A percentile compares a stretch with the other conserved stretches of the same genome.
These are phyloP conservation scores for Bullera alba DNA, from an alignment of 768 basidiomycete genomes.

Conservation along the genomic window DNA sequence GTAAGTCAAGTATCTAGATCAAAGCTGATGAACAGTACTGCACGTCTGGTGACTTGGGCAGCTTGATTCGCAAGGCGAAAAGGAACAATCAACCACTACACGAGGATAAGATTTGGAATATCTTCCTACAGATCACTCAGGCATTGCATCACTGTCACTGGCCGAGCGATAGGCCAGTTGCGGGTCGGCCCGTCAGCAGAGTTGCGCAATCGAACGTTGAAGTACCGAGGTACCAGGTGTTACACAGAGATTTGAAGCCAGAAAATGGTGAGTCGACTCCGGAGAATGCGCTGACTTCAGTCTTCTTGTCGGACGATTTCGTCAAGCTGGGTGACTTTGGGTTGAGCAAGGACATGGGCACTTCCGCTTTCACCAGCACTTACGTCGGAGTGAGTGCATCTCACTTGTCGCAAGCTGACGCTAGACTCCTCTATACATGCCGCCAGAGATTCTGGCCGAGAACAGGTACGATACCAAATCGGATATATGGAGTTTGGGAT, in stretches of 20 bases:
- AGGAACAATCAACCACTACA: constrained; percentile 59
- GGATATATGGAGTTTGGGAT: constrained; percentile 97
- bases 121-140: constrained; percentile 84
- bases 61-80: constrained; percentile 61
- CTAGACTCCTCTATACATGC: constrained; percentile 99
- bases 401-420: constrained; percentile 4
- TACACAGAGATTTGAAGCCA: constrained; percentile 94
- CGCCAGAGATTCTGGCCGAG: constrained; percentile 94
- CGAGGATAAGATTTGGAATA: constrained; percentile 92
- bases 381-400: constrained; percentile 77
- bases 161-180: constrained; percentile 53
- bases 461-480: constrained; percentile 96
- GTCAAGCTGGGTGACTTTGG: constrained; percentile 98
- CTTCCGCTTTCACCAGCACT: constrained; percentile 85
- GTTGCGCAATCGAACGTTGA: background rate
- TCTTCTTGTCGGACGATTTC: constrained; percentile 76
- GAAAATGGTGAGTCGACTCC: constrained; percentile 64
- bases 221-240: constrained; percentile 50
- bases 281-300: constrained; percentile 50
- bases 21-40: constrained; percentile 58
- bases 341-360: constrained; percentile 80
- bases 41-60: constrained; percentile 87
- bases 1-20: constrained; percentile 23
- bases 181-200: constrained; percentile 15
- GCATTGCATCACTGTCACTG: constrained; percentile 92